phyloP scores from a whole-genome alignment of 176 grass and related monocot species.

The Aegilops bicornis region DNA sequence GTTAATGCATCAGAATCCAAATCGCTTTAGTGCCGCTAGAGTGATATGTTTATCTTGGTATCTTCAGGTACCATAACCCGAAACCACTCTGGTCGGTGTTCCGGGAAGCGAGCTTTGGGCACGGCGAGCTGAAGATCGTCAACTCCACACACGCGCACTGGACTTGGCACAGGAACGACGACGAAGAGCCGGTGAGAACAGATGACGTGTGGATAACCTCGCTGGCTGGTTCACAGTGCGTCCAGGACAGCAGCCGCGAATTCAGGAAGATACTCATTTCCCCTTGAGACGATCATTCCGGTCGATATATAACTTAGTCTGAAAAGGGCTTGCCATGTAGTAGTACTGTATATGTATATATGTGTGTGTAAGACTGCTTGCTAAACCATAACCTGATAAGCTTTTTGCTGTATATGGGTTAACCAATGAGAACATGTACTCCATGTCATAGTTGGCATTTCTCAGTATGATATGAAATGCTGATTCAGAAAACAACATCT shows the following conservation, averaged over 20 bases:
- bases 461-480: slow-evolving; percentile 11
- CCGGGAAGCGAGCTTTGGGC: slow-evolving; percentile 95
- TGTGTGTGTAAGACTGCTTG: slow-evolving; percentile 19
- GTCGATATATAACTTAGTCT: not conserved
- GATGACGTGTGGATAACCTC: slow-evolving; percentile 94
- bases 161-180: slow-evolving; percentile 97
- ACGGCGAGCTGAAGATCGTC: slow-evolving; percentile 74
- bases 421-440: not conserved
- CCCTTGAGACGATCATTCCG: slow-evolving; percentile 35
- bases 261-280: slow-evolving; percentile 72
- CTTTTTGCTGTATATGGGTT: slow-evolving; percentile 19
- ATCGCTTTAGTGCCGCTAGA: not conserved
- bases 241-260: slow-evolving; percentile 28
- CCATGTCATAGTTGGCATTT: not conserved
- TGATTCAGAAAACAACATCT: not conserved
- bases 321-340: not conserved
- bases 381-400: not conserved
- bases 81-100: slow-evolving; percentile 96
- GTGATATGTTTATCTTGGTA: not conserved
- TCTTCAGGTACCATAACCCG: slow-evolving; percentile 61
- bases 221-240: slow-evolving; percentile 52
- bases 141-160: slow-evolving; percentile 83
- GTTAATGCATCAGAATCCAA: not conserved
- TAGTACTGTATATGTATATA: slow-evolving; percentile 12
- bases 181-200: slow-evolving; percentile 67